Evolutionary conservation across 495 filamentous ascomycete genomes (phyloP), one percentile per base, ranked within the genome.

Genomic region (Jackrogersella minutella): DNA sequence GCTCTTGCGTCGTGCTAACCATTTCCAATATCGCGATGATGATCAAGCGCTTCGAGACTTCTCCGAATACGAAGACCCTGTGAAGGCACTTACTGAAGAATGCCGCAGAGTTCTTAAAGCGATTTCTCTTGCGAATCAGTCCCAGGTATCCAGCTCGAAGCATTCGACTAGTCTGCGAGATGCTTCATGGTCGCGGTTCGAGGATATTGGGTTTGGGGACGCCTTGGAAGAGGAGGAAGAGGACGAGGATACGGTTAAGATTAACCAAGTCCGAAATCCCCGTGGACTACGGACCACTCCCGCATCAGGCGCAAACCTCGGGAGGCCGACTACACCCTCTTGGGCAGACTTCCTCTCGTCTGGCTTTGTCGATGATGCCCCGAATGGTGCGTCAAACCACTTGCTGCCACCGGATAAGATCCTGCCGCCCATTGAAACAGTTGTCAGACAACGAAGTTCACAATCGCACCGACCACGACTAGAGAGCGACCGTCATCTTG

Each of bases 271-370:
- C 72, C 47, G 63, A 66, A 64, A 60, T 34, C 57, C 47, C 70
- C 76, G 39, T 73, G 80, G 82, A 1, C 64, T 93, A 46, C 80
- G 85, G 47, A 84, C 84, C 17, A 84, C 84, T 5, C 87, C 92
- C 3, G 83, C 85, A 9, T 91, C 91, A 7, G 82, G 79, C 34
- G 79, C 71, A 36, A 82, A 83, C 34, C 73, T 91, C 58, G 93
- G 87, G 14, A 85, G 95, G 39, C 96, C 95, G 2, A 97, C 93
- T 0, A 99, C 95, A 2, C 95, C 95, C 8, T 98, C 95, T 1
- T 97, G 93, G 93, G 93, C 93, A 7, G 95, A 99, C 73, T 99
- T 99, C 76, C 83, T 99, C 67, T 96, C 91, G 2, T 93, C 91
- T 41, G 95, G 95, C 0, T 99, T 99, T 66, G 83, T 88, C 16